Percentiles rank a stretch among this genome's conserved stretches.
These are phyloP conservation scores for Lecanicillium sp. DNA, from an alignment of 2,329 filamentous ascomycete species.

Conservation along the genomic window DNA sequence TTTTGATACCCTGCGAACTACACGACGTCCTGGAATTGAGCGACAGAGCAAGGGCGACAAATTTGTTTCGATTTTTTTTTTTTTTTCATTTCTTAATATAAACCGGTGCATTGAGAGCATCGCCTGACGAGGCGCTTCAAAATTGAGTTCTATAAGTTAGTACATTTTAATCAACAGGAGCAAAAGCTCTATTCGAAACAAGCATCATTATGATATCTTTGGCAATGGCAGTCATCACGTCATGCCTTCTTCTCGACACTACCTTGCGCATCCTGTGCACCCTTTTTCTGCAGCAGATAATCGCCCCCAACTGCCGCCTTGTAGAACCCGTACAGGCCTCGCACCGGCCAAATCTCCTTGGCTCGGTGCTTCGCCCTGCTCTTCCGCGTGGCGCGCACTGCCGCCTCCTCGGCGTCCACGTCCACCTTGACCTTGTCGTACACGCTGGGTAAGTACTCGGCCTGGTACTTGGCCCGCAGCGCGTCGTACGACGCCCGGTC, in stretches of 20 bases:
- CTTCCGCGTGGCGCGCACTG: conserved; percentile 24
- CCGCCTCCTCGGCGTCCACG: conserved; percentile 28
- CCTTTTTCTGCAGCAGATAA: conserved; percentile 36
- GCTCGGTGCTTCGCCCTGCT: conserved; percentile 24
- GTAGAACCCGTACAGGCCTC: conserved; percentile 41
- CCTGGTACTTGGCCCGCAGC: conserved; percentile 53
- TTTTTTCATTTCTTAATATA: too few relatives aligned
- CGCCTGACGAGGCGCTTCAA: too few relatives aligned
- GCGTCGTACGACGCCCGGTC: conserved; percentile 53
- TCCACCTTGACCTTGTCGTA: conserved; percentile 61
- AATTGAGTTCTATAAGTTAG: too few relatives aligned
- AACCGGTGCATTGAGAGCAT: too few relatives aligned
- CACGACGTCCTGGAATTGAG: too few relatives aligned
- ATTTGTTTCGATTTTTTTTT: too few relatives aligned
- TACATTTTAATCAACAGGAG: too few relatives aligned
- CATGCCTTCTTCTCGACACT: background rate
- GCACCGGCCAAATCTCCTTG: conserved; percentile 35
- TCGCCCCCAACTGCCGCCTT: conserved; percentile 40
- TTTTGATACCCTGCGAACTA: too few relatives aligned
- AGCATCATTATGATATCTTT: too few relatives aligned
- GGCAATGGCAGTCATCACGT: too few relatives aligned
- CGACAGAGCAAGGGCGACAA: too few relatives aligned
- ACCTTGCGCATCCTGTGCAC: background rate
- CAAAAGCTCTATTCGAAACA: too few relatives aligned
- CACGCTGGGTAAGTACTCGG: conserved; percentile 54